Evolutionary conservation across 495 filamentous ascomycete species (phyloP), one percentile per base, ranked within the genome.

Genomic region (Glarea lozoyensis): DNA sequence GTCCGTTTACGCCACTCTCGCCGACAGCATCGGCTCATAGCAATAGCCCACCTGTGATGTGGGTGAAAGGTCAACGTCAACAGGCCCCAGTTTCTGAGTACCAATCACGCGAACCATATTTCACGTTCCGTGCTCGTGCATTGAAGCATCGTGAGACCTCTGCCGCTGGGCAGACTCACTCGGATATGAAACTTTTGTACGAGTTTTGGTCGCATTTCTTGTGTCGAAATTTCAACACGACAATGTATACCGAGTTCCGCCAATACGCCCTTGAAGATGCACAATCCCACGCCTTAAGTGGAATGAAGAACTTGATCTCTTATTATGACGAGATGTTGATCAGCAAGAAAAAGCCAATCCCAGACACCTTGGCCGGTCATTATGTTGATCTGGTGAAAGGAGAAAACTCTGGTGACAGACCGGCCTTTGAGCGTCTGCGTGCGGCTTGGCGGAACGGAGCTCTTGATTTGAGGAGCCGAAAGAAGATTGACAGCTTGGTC

Each of bases 181-280:
- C 42, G 10, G 48, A 54, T 35, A 82, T 84, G 68, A 69, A 75
- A 43, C 68, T 76, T 43, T 70, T 86, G 11, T 88, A 87, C 61
- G 67, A 79, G 43, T 84, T 83, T 63, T 89, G 85, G 85, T 79
- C 79, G n/a, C 73, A 81, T 55, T 84, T 84, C 57, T 72, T 92
- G 30, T 67, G 78, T 44, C 67, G 73, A 48, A 79, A 81, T 57
- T 92, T 92, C 73, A 83, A 92, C 59, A 63, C 66, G 42, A 69
- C 66, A 46, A 82, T 94, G 74, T 94, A 93, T 67, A 62, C 75
- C 56, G 84, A 93, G 60, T 92, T 93, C 64, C 70, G 78, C 48
- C 62, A 65, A 49, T 68, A 73, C 54, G 85, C 88, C 43, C 60
- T 82, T 47, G 80, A 82, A 52, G 87, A 94, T 57, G 66, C 63